phyloP scores from a whole-genome alignment of 2,329 filamentous ascomycete species.

The Penicillium occitanis region DNA sequence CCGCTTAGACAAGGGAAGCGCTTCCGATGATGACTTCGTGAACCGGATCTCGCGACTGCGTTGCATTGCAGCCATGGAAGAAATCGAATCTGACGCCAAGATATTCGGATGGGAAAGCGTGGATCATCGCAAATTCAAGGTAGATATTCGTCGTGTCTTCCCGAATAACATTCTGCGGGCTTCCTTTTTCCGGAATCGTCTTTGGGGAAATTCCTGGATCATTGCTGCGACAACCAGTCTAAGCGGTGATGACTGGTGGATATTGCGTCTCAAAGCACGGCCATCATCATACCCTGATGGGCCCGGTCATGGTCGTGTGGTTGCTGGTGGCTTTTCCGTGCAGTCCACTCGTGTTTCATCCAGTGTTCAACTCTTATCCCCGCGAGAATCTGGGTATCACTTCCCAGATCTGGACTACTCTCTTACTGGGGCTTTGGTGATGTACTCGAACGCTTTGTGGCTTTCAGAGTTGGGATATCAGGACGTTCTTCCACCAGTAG shows the following conservation, averaged over 20 bases:
- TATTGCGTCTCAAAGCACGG: conserved; percentile 49
- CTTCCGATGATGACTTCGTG: conserved; percentile 47
- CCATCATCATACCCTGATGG: conserved; percentile 22
- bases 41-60: conserved; percentile 40
- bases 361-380: conserved; percentile 28
- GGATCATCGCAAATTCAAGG: conserved; percentile 36
- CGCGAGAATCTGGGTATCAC: conserved; percentile 27
- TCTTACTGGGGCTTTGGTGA: conserved; percentile 39
- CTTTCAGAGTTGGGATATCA: conserved; percentile 32
- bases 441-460: conserved; percentile 39
- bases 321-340: conserved; percentile 23
- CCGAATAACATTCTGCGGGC: conserved; percentile 63
- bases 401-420: conserved; percentile 38
- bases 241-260: conserved; percentile 76
- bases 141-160: conserved; percentile 59
- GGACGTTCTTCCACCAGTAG: conserved; percentile 31
- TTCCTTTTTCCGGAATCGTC: conserved; percentile 67
- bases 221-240: conserved; percentile 69
- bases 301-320: conserved; percentile 19
- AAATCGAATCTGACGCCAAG: conserved; percentile 39
- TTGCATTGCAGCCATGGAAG: conserved; percentile 41
- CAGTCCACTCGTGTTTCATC: conserved; percentile 34
- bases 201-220: conserved; percentile 73
- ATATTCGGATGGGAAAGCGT: conserved; percentile 41
- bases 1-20: conserved; percentile 65